Conservation (phyloP, 106 monocot genomes). For the Xerophyta viscosa region DNA sequence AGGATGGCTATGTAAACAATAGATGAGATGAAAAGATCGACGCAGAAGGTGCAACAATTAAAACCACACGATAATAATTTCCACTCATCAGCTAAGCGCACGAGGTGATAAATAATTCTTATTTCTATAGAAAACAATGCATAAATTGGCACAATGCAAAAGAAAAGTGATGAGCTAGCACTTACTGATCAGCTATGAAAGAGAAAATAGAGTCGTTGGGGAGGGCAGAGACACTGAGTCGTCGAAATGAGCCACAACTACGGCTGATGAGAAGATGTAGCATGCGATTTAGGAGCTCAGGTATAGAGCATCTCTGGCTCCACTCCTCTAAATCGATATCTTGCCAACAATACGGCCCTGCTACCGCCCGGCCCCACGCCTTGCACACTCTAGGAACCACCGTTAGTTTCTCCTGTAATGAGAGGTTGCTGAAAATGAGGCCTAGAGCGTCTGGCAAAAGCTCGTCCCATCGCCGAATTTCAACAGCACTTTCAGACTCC, state of each 20-base stretch:
- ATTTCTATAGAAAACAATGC: too few species aligned
- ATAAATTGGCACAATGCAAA: not conserved
- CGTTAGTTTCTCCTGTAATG: constrained; percentile 70
- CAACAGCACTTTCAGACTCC: constrained; percentile 1
- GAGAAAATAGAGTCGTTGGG: constrained; percentile 44
- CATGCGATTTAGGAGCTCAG: constrained; percentile 52
- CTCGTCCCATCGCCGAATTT: constrained; percentile 62
- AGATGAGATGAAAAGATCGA: too few species aligned
- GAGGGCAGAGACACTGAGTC: constrained; percentile 47
- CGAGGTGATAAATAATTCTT: too few species aligned
- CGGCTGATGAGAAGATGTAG: constrained; percentile 47
- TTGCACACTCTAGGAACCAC: constrained; percentile 82
- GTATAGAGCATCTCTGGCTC: constrained; percentile 43
- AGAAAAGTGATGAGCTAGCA: not conserved
- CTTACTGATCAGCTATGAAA: constrained; percentile 69
- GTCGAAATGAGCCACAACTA: constrained; percentile 42
- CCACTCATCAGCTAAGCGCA: too few species aligned
- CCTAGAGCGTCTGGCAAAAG: constrained; percentile 85
- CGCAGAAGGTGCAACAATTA: too few species aligned
- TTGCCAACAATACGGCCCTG: constrained; percentile 88
- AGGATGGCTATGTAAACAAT: too few species aligned
- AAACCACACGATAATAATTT: too few species aligned
- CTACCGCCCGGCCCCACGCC: constrained; percentile 48
- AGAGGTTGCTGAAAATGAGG: constrained; percentile 68
- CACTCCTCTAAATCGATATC: constrained; percentile 77